These are phyloP conservation scores for Scheffersomyces cryptocercus DNA, from an alignment of 1,139 yeast species.

Conservation along the genomic window DNA sequence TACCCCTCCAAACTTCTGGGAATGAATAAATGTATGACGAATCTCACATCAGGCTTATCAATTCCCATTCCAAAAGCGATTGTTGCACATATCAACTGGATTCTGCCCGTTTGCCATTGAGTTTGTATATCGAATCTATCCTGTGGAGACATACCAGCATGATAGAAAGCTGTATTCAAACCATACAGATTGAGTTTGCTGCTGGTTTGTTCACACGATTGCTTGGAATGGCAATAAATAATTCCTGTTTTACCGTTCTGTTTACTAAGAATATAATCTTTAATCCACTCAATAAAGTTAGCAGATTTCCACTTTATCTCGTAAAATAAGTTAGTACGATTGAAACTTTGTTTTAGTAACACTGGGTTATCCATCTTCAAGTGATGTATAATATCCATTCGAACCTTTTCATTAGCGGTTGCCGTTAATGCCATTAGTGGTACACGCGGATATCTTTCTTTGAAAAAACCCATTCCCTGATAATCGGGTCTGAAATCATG, in stretches of 20 bases:
- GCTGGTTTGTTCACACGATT: conserved; percentile 83
- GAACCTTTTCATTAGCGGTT: conserved; percentile 91
- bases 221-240: conserved; percentile 89
- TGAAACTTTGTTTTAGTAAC: conserved; percentile 76
- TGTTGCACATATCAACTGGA: conserved; percentile 89
- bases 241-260: conserved; percentile 75
- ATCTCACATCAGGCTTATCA: conserved; percentile 93
- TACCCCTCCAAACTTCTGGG: conserved; percentile 94
- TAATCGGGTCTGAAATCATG: conserved; percentile 98
- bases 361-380: conserved; percentile 58
- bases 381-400: conserved; percentile 81
- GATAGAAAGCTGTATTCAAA: conserved; percentile 73
- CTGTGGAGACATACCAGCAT: conserved; percentile 88
- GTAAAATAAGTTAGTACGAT: conserved; percentile 82
- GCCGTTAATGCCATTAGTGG: conserved; percentile 98
- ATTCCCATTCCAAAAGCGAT: conserved; percentile 99
- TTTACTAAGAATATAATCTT: conserved; percentile 51
- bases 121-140: conserved; percentile 70
- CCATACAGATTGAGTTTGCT: conserved; percentile 60
- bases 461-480: conserved; percentile 74
- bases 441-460: conserved; percentile 68
- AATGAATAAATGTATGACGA: conserved; percentile 83
- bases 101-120: conserved; percentile 74
- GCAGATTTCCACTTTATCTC: conserved; percentile 68
- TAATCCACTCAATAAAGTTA: conserved; percentile 61